phyloP scores from a whole-genome alignment of 495 filamentous ascomycete genomes.

The Sabuloglossum arenarium region DNA sequence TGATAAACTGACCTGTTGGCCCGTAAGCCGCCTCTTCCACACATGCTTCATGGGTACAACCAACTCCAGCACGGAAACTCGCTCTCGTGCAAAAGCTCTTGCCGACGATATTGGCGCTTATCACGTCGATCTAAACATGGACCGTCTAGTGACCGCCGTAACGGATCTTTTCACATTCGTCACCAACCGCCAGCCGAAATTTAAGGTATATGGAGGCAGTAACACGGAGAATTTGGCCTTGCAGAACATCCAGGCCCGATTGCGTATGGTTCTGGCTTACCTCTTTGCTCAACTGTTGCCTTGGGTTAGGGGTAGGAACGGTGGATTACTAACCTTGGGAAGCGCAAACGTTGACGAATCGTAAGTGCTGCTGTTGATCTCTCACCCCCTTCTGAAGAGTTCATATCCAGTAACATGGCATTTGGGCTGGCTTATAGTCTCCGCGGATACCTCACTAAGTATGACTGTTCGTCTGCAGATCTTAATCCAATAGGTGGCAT shows the following conservation, averaged over 20 bases:
- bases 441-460: conserved; percentile 44
- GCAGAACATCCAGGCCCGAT: conserved; percentile 66
- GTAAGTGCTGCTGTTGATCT: neutral
- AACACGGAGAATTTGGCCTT: conserved; percentile 42
- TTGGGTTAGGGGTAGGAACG: conserved; percentile 28
- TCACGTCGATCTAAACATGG: conserved; percentile 61
- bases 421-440: neutral
- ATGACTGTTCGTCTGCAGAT: conserved; percentile 39
- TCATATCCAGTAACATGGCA: too few relatives aligned
- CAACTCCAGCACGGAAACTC: conserved; percentile 50
- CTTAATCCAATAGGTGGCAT: conserved; percentile 48
- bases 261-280: conserved; percentile 68
- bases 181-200: conserved; percentile 37
- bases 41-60: conserved; percentile 70
- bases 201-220: conserved; percentile 46
- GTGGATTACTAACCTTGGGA: conserved; percentile 41
- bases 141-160: conserved; percentile 34
- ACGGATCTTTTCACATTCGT: conserved; percentile 31
- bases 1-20: conserved; percentile 3
- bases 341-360: conserved; percentile 37
- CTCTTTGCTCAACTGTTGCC: conserved; percentile 48
- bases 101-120: conserved; percentile 49
- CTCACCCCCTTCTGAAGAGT: too few relatives aligned
- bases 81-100: conserved; percentile 45
- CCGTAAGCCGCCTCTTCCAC: conserved; percentile 33